Base-by-base conservation (phyloP, 371 early-diverging fungal genomes). In the Quaeritorhiza haematococci region DNA sequence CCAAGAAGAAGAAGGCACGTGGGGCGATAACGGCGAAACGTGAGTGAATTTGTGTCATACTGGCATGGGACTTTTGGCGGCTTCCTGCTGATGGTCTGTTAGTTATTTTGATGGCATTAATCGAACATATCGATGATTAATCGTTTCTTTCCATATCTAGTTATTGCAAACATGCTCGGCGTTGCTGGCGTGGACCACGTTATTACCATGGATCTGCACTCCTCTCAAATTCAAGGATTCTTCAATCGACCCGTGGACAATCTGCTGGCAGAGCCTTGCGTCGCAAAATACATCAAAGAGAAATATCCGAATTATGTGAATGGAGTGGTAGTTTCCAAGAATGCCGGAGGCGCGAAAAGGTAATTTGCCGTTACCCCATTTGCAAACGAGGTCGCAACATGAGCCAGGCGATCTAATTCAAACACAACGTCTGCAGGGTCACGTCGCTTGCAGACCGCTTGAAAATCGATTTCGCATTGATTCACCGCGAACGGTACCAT, bases 331-430 rank as follows among this genome's bases (percentile, higher is more conserved):
- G 92, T 97, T 28, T 85, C 89, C 62, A 95, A 95, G 80, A 95
- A 97, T 71, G 93, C 97, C n/a, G 97, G 98, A 54, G 96, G 94
- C 33, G 92, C 94, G 62, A 94, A 95, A 77, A 84, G 95, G 92
- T 89, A 75, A 54, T 38, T 38, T 38, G 10, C 38, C 24, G n/a
- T n/a, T n/a, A n/a, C n/a, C n/a, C n/a, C n/a, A n/a, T n/a, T n/a
- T n/a, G n/a, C n/a, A n/a, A n/a, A n/a, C n/a, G n/a, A n/a, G n/a
- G n/a, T n/a, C n/a, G n/a, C n/a, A n/a, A n/a, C n/a, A n/a, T 47
- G 47, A 10, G 27, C 13, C 15, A 10, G 15, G 47, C 15, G 27
- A 47, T 47, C 21, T 47, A 13, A 15, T 47, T 24, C 27, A 27
- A 24, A 13, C 34, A 34, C 53, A 10, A 8, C 15, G 53, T 21